phyloP scores from a whole-genome alignment of 2,329 filamentous ascomycete species.

The Phialocephala sp. region DNA sequence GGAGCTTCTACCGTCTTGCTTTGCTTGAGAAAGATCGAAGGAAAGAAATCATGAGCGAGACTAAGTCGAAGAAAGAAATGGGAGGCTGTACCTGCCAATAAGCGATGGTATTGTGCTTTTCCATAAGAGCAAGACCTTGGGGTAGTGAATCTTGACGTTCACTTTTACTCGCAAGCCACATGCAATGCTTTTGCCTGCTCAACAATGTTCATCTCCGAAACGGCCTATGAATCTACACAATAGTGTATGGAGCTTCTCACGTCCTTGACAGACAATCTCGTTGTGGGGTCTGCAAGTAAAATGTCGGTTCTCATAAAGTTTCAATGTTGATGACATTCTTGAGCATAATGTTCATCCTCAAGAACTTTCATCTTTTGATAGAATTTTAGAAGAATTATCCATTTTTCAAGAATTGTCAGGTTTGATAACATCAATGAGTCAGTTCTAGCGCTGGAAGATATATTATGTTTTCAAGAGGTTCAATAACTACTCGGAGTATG shows the following conservation, averaged over 20 bases:
- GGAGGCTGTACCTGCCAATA: background rate
- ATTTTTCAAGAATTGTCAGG: too few species aligned
- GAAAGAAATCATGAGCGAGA: background rate
- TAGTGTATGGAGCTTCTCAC: background rate
- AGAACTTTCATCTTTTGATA: background rate
- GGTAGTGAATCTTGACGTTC: background rate
- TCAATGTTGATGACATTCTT: background rate
- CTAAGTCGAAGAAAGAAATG: background rate
- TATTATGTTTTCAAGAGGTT: background rate
- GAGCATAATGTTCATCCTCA: background rate
- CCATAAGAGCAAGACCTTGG: background rate
- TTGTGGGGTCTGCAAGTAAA: background rate
- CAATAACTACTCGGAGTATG: background rate
- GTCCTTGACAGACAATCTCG: too few species aligned
- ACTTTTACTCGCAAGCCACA: background rate
- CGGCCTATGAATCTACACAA: background rate
- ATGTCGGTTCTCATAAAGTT: background rate
- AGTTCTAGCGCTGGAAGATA: too few species aligned
- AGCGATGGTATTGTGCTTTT: constrained; percentile 1
- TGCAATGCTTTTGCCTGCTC: background rate
- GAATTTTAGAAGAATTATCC: background rate
- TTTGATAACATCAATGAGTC: background rate
- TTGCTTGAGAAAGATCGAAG: background rate
- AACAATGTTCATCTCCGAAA: background rate
- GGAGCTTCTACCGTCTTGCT: background rate